phyloP scores from a whole-genome alignment of 2,329 filamentous ascomycete species.

The Berkeleyomyces basicola region DNA sequence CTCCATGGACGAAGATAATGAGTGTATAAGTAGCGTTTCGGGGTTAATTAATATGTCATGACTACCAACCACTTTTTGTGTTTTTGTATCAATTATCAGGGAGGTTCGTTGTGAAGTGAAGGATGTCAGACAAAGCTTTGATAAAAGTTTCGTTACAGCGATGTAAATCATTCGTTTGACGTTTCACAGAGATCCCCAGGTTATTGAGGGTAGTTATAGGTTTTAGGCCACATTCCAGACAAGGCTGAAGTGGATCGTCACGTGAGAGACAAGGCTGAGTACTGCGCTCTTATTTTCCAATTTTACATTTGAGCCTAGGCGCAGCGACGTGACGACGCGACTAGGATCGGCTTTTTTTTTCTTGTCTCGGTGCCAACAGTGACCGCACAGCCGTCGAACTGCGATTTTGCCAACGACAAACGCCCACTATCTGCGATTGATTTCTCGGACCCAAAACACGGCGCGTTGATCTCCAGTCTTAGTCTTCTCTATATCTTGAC shows the following conservation, averaged over 20 bases:
- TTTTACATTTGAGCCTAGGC: background rate
- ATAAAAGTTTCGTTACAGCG: background rate
- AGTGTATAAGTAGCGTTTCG: background rate
- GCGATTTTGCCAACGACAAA: background rate
- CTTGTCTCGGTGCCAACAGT: background rate
- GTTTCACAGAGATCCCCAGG: background rate
- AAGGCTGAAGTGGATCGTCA: slow-evolving; percentile 1
- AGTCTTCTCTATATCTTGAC: background rate
- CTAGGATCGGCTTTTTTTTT: slow-evolving; percentile 2
- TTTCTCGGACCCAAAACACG: background rate
- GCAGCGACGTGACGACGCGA: background rate
- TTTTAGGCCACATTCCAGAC: background rate
- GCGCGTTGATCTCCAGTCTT: background rate
- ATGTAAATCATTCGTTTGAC: background rate
- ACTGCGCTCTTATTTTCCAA: background rate
- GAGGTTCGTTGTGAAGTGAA: background rate
- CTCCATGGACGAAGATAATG: background rate
- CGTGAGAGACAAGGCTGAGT: slow-evolving; percentile 8
- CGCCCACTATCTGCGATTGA: background rate
- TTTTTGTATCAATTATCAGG: too few species aligned
- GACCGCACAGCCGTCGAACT: background rate
- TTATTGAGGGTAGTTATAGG: background rate
- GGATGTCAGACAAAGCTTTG: background rate
- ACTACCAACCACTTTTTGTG: background rate
- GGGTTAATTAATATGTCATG: background rate